These are phyloP conservation scores for Chromosphaera perkinsii DNA, from an alignment of 208 protist genomes.

Conservation along the genomic window DNA sequence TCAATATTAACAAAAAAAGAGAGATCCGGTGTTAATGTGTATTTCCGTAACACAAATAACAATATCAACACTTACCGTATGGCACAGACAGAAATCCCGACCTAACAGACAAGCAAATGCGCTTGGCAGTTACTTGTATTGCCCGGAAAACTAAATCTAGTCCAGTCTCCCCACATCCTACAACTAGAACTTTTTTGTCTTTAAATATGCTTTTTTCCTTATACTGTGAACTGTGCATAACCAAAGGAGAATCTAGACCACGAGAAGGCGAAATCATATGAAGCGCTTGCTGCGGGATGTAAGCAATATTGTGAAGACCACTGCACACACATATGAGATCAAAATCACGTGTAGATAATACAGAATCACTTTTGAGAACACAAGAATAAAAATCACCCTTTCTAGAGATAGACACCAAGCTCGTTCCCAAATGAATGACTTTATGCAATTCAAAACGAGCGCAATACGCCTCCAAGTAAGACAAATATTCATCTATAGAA, in stretches of 20 bases:
- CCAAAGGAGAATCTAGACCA: too few relatives aligned
- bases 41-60: not conserved
- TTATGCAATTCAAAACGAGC: too few relatives aligned
- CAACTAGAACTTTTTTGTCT: constrained; percentile 7
- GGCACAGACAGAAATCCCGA: not conserved
- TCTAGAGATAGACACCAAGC: too few relatives aligned
- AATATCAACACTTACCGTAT: not conserved
- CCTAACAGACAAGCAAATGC: not conserved
- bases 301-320: constrained; percentile 1
- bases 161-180: constrained; percentile 3
- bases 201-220: constrained; percentile 7
- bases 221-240: constrained; percentile 5
- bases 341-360: not conserved
- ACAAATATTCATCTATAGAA: not conserved
- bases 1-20: too few relatives aligned
- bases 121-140: not conserved
- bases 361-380: too few relatives aligned
- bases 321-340: not conserved
- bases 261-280: too few relatives aligned
- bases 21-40: not conserved
- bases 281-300: not conserved
- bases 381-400: too few relatives aligned
- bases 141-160: constrained; percentile 10
- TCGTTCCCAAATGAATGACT: too few relatives aligned
- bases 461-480: not conserved